Evolutionary conservation across 495 filamentous ascomycete species (phyloP).

Genomic region (Parachaetomium inaequale): DNA sequence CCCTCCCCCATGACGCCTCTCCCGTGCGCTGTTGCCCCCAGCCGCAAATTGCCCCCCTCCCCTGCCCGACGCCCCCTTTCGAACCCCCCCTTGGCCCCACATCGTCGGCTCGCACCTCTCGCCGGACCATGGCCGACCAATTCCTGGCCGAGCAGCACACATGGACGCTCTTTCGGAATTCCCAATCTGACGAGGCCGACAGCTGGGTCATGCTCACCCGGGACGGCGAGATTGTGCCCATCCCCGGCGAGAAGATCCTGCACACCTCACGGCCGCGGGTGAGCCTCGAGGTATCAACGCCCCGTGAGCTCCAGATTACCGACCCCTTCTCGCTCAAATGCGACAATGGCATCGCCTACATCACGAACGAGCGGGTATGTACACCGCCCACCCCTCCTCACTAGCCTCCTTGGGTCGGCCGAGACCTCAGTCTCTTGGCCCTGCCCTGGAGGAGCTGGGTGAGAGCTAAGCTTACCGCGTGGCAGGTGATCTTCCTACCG

Average conservation of each 20-base stretch:
- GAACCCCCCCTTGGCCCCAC: slow-evolving; percentile 16
- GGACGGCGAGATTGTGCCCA: slow-evolving; percentile 48
- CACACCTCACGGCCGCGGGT: slow-evolving; percentile 45
- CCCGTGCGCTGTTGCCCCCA: slow-evolving; percentile 12
- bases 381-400: background rate
- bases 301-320: slow-evolving; percentile 41
- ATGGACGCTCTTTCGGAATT: slow-evolving; percentile 30
- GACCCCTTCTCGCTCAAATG: slow-evolving; percentile 47
- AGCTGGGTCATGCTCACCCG: slow-evolving; percentile 54
- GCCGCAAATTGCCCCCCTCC: slow-evolving; percentile 20
- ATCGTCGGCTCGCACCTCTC: slow-evolving; percentile 5
- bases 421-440: background rate
- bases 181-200: slow-evolving; percentile 42
- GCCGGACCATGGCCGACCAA: slow-evolving; percentile 33
- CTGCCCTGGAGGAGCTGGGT: background rate
- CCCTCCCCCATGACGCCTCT: slow-evolving; percentile 23
- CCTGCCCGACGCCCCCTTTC: slow-evolving; percentile 25
- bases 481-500: slow-evolving; percentile 85
- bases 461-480: slow-evolving; percentile 19
- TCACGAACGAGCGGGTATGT: slow-evolving; percentile 86
- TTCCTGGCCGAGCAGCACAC: slow-evolving; percentile 46
- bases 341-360: slow-evolving; percentile 57
- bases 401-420: background rate
- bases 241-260: slow-evolving; percentile 47
- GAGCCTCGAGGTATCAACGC: slow-evolving; percentile 43